Base-by-base conservation (phyloP, 148 eudicot species). In the Tetragonia tetragonoides region DNA sequence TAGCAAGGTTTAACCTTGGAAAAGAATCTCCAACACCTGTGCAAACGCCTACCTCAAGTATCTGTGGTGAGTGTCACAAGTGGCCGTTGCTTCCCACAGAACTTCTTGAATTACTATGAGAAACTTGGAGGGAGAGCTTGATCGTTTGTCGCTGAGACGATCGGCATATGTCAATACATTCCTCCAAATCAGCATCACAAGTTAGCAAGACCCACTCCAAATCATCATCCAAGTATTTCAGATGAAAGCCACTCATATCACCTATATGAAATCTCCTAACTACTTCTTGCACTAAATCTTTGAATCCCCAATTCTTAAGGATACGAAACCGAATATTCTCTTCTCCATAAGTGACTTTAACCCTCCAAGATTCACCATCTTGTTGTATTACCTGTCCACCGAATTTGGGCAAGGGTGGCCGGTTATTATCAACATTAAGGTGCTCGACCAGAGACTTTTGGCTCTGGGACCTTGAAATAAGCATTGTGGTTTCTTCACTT, bases 151-250 rank as follows among this genome's bases (percentile, higher is more conserved):
- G 75, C 68, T 73, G 77, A 9, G 93, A 75, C 40, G 87, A 87
- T 28, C 75, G 78, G 69, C 84, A 87, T 12, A 94, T 83, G 69
- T 92, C 96, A 12, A 91, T 70, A 76, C 97, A 95, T 77, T 95
- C 99, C 81, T 89, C 94, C 81, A 95, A 76, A 75, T 95, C 99
- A 70, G 87, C 92, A 84, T 90, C 90, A 68, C 97, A 92, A 0
- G 97, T 90, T 69, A 95, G 75, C 76, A 93, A 73, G 4, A 94
- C 95, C 98, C 98, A 94, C 60, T 94, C 98, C 0, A 87, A 83
- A 70, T 94, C 98, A 83, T 94, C 97, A 77, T 94, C 98, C 72
- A 94, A 85, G 83, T 94, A 94, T 75, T 89, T 94, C 80, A 94
- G 83, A 44, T 88, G 94, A 87, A 79, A 90, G 64, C 88, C 90